Evolutionary conservation across 1,284 basidiomycete species (phyloP).

Genomic region (Puccinia polysora): DNA sequence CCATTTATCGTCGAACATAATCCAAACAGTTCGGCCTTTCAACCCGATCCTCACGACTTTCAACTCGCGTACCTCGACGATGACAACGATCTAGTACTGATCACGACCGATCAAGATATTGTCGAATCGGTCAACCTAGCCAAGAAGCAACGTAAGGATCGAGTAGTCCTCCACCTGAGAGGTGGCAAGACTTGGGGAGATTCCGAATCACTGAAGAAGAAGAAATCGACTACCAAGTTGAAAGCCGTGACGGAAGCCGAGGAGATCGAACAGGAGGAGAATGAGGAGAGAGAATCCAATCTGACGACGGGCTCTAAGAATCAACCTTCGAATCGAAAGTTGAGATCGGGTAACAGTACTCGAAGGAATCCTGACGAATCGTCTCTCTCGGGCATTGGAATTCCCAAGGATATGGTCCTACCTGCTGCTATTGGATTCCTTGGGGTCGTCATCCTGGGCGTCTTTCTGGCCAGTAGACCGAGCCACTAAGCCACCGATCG

Average conservation of each 20-base stretch:
- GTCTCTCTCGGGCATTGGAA: constrained; percentile 56
- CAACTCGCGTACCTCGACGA: constrained; percentile 87
- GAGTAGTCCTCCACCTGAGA: constrained; percentile 84
- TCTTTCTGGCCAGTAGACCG: constrained; percentile 59
- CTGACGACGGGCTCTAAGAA: background rate
- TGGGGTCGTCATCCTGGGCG: constrained; percentile 78
- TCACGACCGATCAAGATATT: constrained; percentile 75
- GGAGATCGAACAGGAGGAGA: constrained; percentile 24
- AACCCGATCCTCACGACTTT: constrained; percentile 81
- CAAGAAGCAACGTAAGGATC: constrained; percentile 68
- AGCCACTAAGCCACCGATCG: background rate
- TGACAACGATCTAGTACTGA: constrained; percentile 89
- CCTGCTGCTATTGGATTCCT: constrained; percentile 93
- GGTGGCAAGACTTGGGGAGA: constrained; percentile 83
- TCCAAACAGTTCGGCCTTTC: constrained; percentile 51
- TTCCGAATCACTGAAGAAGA: constrained; percentile 6
- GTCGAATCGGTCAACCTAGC: constrained; percentile 74
- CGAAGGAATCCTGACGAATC: constrained; percentile 20
- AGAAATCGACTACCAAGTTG: constrained; percentile 35
- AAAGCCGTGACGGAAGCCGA: constrained; percentile 53
- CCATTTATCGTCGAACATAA: constrained; percentile 75
- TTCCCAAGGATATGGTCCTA: constrained; percentile 85
- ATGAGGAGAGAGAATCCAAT: constrained; percentile 3
- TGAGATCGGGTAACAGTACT: constrained; percentile 48
- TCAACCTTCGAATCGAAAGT: constrained; percentile 44